Percentiles rank a stretch among this genome's conserved stretches.
These are phyloP conservation scores for Sphaceloma murrayae DNA, from an alignment of 2,329 filamentous ascomycete genomes.

Conservation along the genomic window DNA sequence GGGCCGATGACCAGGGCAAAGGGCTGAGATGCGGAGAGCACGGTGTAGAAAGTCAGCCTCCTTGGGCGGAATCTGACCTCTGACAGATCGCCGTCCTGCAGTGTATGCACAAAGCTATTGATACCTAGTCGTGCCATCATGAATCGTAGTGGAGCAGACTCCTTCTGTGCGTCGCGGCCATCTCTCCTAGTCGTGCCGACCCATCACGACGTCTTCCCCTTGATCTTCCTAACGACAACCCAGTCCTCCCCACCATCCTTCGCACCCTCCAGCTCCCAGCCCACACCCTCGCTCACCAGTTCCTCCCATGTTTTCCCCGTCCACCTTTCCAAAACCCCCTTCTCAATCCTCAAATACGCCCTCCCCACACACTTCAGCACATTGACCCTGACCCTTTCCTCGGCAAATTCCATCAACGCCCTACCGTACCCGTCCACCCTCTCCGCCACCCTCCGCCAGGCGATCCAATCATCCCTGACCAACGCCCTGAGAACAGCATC, in stretches of 20 bases:
- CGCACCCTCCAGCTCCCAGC: constrained; percentile 64
- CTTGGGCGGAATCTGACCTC: too few relatives aligned
- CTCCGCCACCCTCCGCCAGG: constrained; percentile 62
- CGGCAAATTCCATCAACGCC: constrained; percentile 71
- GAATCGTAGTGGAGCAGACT: too few relatives aligned
- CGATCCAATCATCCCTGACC: constrained; percentile 70
- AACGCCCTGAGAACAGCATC: constrained; percentile 60
- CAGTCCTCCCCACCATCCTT: constrained; percentile 35
- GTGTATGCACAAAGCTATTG: too few relatives aligned
- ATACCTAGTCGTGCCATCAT: too few relatives aligned
- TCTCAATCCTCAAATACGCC: constrained; percentile 66
- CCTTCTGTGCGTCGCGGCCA: too few relatives aligned
- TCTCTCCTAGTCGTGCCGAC: too few relatives aligned
- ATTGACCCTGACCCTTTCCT: constrained; percentile 61
- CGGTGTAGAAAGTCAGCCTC: too few relatives aligned
- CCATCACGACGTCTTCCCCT: constrained; percentile 28
- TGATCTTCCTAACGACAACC: constrained; percentile 64
- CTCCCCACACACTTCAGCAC: constrained; percentile 79
- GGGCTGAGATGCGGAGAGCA: too few relatives aligned
- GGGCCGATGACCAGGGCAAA: constrained; percentile 61
- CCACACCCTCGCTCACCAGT: constrained; percentile 62
- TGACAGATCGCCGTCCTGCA: too few relatives aligned
- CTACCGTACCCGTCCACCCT: constrained; percentile 72
- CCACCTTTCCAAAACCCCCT: constrained; percentile 57
- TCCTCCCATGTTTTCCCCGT: constrained; percentile 63